Conservation (phyloP, 352 stramenopile genomes). For the Pythium utonaiense region DNA sequence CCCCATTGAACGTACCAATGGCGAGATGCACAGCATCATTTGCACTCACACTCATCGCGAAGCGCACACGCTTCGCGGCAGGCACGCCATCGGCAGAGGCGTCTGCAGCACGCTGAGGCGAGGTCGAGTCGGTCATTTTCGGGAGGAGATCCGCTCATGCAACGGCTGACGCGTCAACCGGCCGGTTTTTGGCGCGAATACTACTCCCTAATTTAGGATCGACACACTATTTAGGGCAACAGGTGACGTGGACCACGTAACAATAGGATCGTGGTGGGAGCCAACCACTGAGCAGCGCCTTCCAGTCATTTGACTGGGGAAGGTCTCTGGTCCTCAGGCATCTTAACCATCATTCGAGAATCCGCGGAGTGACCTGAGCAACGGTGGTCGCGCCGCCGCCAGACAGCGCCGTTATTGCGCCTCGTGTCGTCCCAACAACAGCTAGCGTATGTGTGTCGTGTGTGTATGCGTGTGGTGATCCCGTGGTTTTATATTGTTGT, state of each 20-base stretch:
- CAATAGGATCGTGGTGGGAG: background rate
- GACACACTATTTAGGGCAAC: background rate
- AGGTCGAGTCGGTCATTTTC: constrained; percentile 1
- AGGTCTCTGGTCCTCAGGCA: background rate
- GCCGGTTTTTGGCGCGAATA: constrained; percentile 17
- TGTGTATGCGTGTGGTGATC: constrained; percentile 4
- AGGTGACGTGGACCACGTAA: constrained; percentile 14
- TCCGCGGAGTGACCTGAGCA: too few species aligned
- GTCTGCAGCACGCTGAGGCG: constrained; percentile 24
- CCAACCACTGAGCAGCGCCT: background rate
- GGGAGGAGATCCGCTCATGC: background rate
- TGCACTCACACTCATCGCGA: constrained; percentile 36
- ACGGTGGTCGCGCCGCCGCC: too few species aligned
- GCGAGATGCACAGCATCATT: constrained; percentile 54
- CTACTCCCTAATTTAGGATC: background rate
- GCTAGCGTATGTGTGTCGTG: too few species aligned
- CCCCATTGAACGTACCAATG: constrained; percentile 40
- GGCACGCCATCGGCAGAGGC: constrained; percentile 7
- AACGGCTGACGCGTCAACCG: background rate
- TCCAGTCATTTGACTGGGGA: constrained; percentile 4
- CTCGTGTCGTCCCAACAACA: too few species aligned
- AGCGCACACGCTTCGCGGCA: constrained; percentile 60
- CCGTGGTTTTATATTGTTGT: constrained; percentile 71
- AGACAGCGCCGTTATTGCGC: too few species aligned
- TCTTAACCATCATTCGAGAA: constrained; percentile 2